These are phyloP conservation scores for Cinchona pubescens DNA, from an alignment of 257 asterid genomes.

Conservation along the genomic window DNA sequence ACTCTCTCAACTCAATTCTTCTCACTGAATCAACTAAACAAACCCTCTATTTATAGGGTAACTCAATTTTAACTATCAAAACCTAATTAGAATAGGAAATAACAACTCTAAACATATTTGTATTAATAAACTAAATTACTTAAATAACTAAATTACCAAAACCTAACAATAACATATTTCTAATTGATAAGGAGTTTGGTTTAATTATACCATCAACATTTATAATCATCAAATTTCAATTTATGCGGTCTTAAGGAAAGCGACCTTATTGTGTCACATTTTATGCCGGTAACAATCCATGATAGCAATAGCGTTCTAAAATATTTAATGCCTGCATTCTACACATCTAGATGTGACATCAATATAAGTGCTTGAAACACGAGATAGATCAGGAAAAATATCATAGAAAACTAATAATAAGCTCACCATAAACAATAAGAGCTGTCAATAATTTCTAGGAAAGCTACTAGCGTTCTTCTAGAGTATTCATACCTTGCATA, in stretches of 20 bases:
- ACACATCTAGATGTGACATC: not conserved
- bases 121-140: no score
- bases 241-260: not conserved
- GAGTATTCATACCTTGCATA: slow-evolving; percentile 45
- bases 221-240: not conserved
- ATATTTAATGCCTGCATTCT: not conserved
- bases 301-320: not conserved
- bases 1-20: no score
- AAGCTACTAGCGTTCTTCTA: not conserved
- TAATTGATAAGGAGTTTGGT: no score
- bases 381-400: not conserved
- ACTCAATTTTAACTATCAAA: no score
- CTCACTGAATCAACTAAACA: no score
- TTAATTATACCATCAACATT: not conserved
- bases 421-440: not conserved
- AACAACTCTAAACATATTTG: not conserved
- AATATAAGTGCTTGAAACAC: not conserved
- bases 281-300: not conserved
- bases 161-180: no score
- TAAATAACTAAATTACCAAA: no score
- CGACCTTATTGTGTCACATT: not conserved
- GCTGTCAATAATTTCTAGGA: not conserved
- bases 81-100: no score
- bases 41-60: no score
- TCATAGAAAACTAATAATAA: not conserved